Evolutionary conservation across 2,329 filamentous ascomycete species (phyloP).

Genomic region (Colletotrichum cereale): DNA sequence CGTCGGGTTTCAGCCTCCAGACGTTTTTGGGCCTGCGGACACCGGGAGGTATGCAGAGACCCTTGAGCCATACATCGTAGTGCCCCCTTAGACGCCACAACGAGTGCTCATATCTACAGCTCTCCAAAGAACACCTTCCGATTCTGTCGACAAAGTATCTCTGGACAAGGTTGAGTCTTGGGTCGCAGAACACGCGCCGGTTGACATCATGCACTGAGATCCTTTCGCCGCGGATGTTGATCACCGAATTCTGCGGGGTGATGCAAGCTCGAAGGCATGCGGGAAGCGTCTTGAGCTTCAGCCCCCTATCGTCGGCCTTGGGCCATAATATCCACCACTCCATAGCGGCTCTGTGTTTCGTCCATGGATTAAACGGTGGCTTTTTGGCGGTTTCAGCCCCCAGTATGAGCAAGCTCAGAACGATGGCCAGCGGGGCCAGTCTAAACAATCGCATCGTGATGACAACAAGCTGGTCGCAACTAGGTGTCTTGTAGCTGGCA

Average conservation of each 20-base stretch:
- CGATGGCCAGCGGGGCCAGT: neutral
- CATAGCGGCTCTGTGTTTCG: neutral
- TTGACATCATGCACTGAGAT: neutral
- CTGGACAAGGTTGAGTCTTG: neutral
- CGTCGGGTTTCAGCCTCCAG: neutral
- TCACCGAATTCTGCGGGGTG: neutral
- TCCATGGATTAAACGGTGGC: neutral
- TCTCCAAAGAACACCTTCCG: neutral
- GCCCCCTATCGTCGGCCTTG: neutral
- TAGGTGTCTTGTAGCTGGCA: neutral
- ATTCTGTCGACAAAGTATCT: neutral
- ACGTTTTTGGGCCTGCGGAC: neutral
- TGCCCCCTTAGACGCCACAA: neutral
- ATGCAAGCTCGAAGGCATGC: neutral
- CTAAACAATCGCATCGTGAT: neutral
- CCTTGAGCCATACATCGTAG: neutral
- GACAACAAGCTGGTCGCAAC: neutral
- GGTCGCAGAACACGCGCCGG: slow-evolving; percentile 1
- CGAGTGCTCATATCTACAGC: neutral
- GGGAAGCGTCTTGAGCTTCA: neutral
- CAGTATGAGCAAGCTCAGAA: neutral
- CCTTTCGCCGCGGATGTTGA: neutral
- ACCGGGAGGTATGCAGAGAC: neutral
- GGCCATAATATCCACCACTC: neutral
- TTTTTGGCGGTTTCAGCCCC: neutral